Evolutionary conservation across 2,329 filamentous ascomycete genomes (phyloP).

Genomic region (Xylariales sp.): DNA sequence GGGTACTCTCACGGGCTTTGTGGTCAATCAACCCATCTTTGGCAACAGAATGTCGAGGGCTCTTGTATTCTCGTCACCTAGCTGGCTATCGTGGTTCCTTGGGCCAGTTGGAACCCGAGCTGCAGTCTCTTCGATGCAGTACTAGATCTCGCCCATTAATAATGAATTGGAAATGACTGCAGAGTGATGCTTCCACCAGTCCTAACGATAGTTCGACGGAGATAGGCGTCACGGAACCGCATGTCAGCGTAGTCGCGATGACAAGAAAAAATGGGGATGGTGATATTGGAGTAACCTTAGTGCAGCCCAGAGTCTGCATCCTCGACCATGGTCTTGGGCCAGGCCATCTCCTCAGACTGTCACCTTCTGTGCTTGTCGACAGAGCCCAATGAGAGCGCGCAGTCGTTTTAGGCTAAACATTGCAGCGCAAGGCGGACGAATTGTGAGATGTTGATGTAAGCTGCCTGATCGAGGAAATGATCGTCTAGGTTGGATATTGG

Average conservation of each 20-base stretch:
- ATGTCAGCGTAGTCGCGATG: conserved; percentile 5
- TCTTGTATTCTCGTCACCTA: conserved; percentile 18
- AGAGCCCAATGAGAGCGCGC: conserved; percentile 26
- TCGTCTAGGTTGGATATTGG: conserved; percentile 30
- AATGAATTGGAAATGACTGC: conserved; percentile 30
- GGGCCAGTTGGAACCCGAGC: neutral
- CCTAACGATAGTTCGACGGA: neutral
- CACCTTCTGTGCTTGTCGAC: conserved; percentile 15
- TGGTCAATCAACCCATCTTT: neutral
- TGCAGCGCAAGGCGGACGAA: conserved; percentile 19
- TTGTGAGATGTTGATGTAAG: conserved; percentile 17
- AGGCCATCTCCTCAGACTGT: conserved; percentile 1
- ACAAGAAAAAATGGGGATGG: conserved; percentile 3
- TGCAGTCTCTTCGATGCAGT: neutral
- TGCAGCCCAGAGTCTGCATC: neutral
- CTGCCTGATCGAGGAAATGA: conserved; percentile 32
- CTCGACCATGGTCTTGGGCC: conserved; percentile 21
- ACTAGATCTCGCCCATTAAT: conserved; percentile 18
- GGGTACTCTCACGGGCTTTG: neutral
- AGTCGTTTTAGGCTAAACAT: conserved; percentile 41
- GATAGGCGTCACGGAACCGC: conserved; percentile 7
- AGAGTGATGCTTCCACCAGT: neutral
- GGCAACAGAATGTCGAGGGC: neutral
- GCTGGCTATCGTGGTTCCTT: neutral
- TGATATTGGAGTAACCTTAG: conserved; percentile 27